Evolutionary conservation across 169 alveolate genomes (phyloP).

Genomic region (Cryptosporidium parvum): DNA sequence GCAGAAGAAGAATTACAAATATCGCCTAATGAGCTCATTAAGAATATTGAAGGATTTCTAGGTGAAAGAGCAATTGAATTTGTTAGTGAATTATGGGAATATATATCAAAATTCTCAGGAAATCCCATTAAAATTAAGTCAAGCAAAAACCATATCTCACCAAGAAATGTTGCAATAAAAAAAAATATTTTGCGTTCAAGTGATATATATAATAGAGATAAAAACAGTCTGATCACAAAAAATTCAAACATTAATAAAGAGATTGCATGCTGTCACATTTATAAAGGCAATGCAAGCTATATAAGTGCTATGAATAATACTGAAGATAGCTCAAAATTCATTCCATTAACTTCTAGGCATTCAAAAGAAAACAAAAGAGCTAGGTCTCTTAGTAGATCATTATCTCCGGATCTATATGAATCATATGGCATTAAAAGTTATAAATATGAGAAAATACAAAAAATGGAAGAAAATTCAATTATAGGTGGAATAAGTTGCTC

Average conservation of each 20-base stretch:
- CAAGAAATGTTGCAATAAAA: not conserved
- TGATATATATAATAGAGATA: not conserved
- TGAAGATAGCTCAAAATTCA: not conserved
- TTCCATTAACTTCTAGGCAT: not conserved
- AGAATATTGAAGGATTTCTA: slow-evolving; percentile 47
- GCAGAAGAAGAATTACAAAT: slow-evolving; percentile 68
- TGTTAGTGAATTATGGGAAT: slow-evolving; percentile 58
- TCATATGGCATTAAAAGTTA: slow-evolving; percentile 8
- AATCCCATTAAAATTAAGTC: not conserved
- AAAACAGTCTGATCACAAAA: not conserved
- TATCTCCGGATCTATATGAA: slow-evolving; percentile 25
- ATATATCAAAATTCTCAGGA: not conserved
- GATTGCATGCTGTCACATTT: not conserved
- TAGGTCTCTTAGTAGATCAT: slow-evolving; percentile 58
- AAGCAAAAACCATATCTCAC: not conserved
- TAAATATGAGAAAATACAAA: not conserved
- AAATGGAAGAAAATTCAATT: not conserved
- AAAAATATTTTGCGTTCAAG: not conserved
- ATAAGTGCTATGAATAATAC: not conserved
- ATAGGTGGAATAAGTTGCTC: not conserved
- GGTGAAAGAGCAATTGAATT: slow-evolving; percentile 34
- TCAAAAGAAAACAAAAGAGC: slow-evolving; percentile 2
- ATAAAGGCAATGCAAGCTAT: not conserved
- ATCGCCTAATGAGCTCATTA: slow-evolving; percentile 49
- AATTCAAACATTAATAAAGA: not conserved